Percentiles rank a stretch among this genome's conserved stretches.
Conservation (phyloP, 164 flowering plant genomes). For the Chimonanthus salicifolius region DNA sequence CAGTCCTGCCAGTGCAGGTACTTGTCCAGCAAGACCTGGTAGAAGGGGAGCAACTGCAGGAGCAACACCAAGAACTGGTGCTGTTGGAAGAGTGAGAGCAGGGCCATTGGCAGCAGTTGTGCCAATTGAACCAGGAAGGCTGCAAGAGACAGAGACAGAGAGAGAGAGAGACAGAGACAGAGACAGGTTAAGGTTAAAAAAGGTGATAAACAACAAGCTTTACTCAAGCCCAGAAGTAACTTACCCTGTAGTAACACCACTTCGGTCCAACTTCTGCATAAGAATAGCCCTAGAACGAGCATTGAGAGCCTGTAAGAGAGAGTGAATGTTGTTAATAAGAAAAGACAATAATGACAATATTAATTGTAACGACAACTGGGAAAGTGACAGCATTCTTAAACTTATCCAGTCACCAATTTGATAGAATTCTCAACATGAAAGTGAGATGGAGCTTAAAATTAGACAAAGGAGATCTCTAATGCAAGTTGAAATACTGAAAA, state of each 20-base stretch:
- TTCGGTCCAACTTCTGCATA: conserved; percentile 90
- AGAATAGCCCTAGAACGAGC: conserved; percentile 82
- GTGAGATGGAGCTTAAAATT: no score
- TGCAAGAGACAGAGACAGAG: conserved; percentile 20
- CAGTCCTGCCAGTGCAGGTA: conserved; percentile 42
- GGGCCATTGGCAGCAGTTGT: conserved; percentile 29
- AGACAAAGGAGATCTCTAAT: no score
- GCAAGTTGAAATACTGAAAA: no score
- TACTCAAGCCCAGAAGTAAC: conserved; percentile 5
- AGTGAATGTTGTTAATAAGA: not conserved
- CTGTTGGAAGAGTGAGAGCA: conserved; percentile 30
- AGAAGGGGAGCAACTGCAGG: conserved; percentile 32
- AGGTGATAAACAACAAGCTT: not conserved
- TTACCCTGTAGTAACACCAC: conserved; percentile 54
- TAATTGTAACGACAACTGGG: no score
- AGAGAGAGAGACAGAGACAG: not conserved
- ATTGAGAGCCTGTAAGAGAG: conserved; percentile 57
- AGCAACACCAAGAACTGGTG: conserved; percentile 39
- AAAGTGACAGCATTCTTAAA: no score
- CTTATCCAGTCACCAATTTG: no score
- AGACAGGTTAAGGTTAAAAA: not conserved
- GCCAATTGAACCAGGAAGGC: conserved; percentile 43
- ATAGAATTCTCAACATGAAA: no score
- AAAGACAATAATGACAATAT: not conserved
- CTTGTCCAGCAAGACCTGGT: conserved; percentile 36